Conservation (phyloP, 352 stramenopile species). For the Phytopythium vexans region DNA sequence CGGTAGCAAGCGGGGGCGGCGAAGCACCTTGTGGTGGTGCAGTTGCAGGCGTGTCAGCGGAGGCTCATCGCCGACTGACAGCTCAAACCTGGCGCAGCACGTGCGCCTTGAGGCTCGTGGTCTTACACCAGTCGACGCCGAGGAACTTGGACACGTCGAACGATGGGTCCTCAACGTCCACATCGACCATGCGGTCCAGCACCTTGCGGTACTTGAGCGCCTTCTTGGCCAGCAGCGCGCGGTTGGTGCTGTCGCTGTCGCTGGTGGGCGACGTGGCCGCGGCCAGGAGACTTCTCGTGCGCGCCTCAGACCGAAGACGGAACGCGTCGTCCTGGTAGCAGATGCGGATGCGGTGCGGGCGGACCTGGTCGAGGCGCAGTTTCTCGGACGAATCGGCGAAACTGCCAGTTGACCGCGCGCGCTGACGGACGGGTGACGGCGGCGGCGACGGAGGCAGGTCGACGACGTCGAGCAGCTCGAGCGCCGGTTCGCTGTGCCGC, state of each 20-base stretch:
- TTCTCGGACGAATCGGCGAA: neutral
- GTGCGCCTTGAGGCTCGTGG: constrained; percentile 9
- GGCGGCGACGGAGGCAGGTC: neutral
- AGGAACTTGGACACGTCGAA: constrained; percentile 56
- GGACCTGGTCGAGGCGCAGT: neutral
- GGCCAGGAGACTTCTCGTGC: constrained; percentile 28
- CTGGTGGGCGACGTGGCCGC: constrained; percentile 16
- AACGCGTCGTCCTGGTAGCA: constrained; percentile 42
- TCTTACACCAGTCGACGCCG: constrained; percentile 48
- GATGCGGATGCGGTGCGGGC: constrained; percentile 28
- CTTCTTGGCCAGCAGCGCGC: constrained; percentile 40
- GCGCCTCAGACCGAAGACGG: constrained; percentile 24
- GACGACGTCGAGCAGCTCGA: constrained; percentile 1
- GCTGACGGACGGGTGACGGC: constrained; percentile 2
- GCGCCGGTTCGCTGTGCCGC: constrained; percentile 1
- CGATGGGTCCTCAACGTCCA: constrained; percentile 43
- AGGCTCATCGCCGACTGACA: neutral
- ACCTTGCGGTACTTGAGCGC: constrained; percentile 59
- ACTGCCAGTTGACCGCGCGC: constrained; percentile 3
- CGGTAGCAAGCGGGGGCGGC: neutral
- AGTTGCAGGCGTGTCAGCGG: neutral
- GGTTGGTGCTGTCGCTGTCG: constrained; percentile 21
- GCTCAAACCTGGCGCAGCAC: constrained; percentile 6
- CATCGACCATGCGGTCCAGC: constrained; percentile 31
- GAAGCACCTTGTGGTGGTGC: neutral